A percentile compares a stretch with the other conserved stretches of the same genome.
Evolutionary conservation across 441 rosid genomes (phyloP).

Genomic region (Syzygium malaccense): DNA sequence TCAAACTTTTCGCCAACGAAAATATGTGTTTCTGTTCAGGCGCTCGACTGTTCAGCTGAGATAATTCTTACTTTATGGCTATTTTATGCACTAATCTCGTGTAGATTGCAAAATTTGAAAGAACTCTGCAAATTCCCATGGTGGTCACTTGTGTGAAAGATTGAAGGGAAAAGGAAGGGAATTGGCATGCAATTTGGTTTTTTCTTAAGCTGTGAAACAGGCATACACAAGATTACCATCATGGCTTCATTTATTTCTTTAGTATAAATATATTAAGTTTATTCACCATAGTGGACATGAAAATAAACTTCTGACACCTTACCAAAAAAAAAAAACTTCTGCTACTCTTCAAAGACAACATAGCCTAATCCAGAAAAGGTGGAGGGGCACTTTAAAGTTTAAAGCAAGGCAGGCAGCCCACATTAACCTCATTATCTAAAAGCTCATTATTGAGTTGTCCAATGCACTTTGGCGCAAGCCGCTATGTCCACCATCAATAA

Average conservation of each 20-base stretch:
- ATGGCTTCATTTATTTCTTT: background rate
- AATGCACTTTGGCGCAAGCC: background rate
- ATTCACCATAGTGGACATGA: background rate
- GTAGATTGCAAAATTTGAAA: background rate
- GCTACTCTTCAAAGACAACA: background rate
- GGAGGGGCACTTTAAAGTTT: background rate
- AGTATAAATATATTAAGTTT: background rate
- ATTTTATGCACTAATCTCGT: background rate
- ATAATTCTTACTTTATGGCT: background rate
- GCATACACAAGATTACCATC: background rate
- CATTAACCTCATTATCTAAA: background rate
- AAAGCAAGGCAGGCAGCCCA: no score
- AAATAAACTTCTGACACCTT: background rate
- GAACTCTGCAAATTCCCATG: background rate
- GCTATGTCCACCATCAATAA: background rate
- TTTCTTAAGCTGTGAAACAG: background rate
- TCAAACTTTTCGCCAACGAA: background rate
- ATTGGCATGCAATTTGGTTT: background rate
- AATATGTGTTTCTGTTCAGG: background rate
- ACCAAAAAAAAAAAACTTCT: background rate
- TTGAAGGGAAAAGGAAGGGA: background rate
- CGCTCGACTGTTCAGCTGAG: background rate
- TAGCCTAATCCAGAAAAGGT: background rate
- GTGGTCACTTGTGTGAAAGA: background rate
- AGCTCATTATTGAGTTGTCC: background rate